A percentile compares a stretch with the other conserved stretches of the same genome.
Conservation (phyloP, 441 rosid genomes). For the Metrosideros polymorpha region DNA sequence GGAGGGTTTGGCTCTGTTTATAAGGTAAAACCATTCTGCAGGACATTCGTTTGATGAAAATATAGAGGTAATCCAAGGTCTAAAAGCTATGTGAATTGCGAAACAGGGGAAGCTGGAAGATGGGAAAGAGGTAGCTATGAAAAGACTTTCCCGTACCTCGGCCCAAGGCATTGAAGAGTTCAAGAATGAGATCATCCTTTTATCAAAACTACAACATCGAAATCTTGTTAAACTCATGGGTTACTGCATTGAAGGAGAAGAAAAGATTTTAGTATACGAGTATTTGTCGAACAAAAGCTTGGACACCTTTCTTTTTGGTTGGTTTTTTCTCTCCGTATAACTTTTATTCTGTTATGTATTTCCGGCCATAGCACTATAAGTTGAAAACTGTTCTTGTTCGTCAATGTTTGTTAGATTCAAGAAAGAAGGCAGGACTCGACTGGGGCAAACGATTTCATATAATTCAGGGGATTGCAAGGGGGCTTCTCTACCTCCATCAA, state of each 20-base stretch:
- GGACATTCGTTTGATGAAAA: background rate
- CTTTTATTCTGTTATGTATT: background rate
- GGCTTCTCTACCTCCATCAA: slow-evolving; percentile 4
- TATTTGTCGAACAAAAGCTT: background rate
- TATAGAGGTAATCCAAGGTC: background rate
- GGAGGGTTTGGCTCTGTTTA: background rate
- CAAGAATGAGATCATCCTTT: background rate
- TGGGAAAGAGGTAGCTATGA: background rate
- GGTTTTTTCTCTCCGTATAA: background rate
- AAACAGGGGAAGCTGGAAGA: background rate
- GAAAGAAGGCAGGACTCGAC: background rate
- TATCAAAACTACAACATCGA: slow-evolving; percentile 2
- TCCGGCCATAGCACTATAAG: background rate
- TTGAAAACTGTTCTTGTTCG: background rate
- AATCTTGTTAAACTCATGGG: background rate
- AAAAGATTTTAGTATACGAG: background rate
- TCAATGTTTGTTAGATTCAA: background rate
- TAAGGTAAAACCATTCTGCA: background rate
- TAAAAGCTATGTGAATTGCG: background rate
- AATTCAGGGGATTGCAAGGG: slow-evolving; percentile 2
- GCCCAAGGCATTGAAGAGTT: slow-evolving; percentile 6
- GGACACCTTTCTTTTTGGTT: background rate
- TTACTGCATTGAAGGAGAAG: background rate
- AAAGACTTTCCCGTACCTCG: background rate
- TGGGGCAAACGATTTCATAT: background rate